phyloP scores from a whole-genome alignment of 1,284 basidiomycete species.

The Ceratobasidium sp. region DNA sequence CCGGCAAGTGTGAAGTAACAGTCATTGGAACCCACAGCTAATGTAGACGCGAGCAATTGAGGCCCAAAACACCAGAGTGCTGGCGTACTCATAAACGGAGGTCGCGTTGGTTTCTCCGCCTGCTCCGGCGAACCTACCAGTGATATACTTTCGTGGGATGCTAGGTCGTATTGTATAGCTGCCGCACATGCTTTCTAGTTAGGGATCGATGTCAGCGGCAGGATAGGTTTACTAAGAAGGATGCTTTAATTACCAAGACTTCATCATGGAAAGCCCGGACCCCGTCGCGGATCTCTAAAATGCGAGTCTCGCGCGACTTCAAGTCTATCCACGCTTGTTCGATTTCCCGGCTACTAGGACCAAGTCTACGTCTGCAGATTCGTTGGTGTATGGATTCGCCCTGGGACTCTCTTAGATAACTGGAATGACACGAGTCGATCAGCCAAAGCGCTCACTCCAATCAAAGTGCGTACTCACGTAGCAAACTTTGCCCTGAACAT shows the following conservation, averaged over 20 bases:
- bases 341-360: background rate
- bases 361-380: background rate
- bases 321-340: background rate
- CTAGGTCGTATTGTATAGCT: background rate
- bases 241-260: background rate
- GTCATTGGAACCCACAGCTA: background rate
- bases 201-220: background rate
- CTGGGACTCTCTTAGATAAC: too few relatives aligned
- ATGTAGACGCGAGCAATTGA: background rate
- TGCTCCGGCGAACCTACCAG: too few relatives aligned
- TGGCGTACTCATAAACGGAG: background rate
- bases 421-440: too few relatives aligned
- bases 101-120: background rate
- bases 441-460: too few relatives aligned
- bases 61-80: background rate
- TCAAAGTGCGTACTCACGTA: background rate
- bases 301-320: background rate
- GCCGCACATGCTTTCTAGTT: background rate
- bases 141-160: background rate
- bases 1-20: background rate
- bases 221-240: background rate
- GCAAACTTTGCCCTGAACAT: background rate
- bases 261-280: background rate
- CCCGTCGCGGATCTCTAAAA: background rate
- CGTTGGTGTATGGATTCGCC: background rate